Evolutionary conservation across 1,284 basidiomycete species (phyloP), one percentile per base, ranked within the genome.

Genomic region (Malassezia psittaci): DNA sequence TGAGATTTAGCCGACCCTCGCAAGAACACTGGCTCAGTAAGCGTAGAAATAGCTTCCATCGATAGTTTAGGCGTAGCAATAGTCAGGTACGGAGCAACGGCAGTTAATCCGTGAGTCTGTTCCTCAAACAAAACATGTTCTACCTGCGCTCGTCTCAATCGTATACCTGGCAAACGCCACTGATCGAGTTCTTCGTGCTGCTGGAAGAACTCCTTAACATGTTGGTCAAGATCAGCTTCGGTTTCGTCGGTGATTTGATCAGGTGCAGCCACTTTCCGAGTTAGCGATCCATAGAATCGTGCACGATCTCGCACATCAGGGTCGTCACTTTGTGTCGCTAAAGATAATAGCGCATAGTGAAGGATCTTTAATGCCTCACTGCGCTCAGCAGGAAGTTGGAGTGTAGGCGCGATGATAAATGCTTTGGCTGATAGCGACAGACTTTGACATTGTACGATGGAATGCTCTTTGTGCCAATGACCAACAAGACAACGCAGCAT

Each of bases 231-330:
- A 18, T 62, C 60, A 11, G 62, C 41, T 44, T 57, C 59, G 2
- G 57, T 50, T n/a, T 3, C 4, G 38, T 21, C 62, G 62, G 24
- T 29, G 24, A 29, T 29, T 29, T 29, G 24, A 29, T 29, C 24
- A 12, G 39, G 39, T 21, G 8, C 1, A 10, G 45, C 51, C 4
- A 64, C 43, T 2, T 62, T 57, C 29, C 51, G 48, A 4, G 67
- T 68, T 37, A 74, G 54, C 0, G 64, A 65, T 35, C 64, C 65
- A 51, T 62, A 66, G 48, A 69, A 67, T 18, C 69, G 49, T 15
- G 65, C 68, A 2, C 69, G 63, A 51, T 69, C 70, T 1, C 69
- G 54, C 15, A 73, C 65, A 36, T 74, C 72, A 40, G 61, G 62
- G 24, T 66, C 55, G 0, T 48, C 34, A 54, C 72, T 69, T 32